Base-by-base conservation (phyloP, 306 rosid species). In the Vigna reflexopilosa region DNA sequence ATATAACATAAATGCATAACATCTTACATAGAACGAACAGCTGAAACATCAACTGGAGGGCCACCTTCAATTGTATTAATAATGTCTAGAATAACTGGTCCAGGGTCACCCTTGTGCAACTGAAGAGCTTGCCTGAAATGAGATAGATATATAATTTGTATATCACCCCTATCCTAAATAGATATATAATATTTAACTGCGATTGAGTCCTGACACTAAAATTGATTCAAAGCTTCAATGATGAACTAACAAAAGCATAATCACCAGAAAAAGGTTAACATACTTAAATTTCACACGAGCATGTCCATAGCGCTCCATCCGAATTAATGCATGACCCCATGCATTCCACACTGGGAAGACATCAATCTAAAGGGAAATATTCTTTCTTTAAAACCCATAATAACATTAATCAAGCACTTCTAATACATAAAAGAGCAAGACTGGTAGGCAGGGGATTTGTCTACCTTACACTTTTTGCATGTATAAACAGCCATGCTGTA, bases 401-500 rank as follows among this genome's bases (percentile, higher is more conserved):
- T 68, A 66, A 76, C 66, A 75, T 80, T 34, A 71, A 72, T 54
- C 34, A 17, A 76, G 75, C 68, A 73, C 77, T 47, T 72, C 44
- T 22, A 55, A 13, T 69, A 75, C 81, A 79, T 30, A 70, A 49
- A 57, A 54, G n/a, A 6, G 40, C 14, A 58, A 32, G 28, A 36
- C 26, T 64, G 40, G 70, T 34, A 48, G 52, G 26, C 44, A 66
- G 71, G 63, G 10, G n/a, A 15, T 65, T 76, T 51, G 58, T 56
- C 70, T 90, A 94, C 98, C 98, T 92, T 94, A 75, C 98, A 94
- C 93, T 94, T 94, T 86, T 71, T 92, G 89, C 98, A 76, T 28
- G 98, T 94, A 83, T 94, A 94, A 51, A 94, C 98, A 76, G 97
- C 98, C 97, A 94, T 94, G 89, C 98, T 92, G 81, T 94, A 94